A percentile compares a stretch with the other conserved stretches of the same genome.
Conservation (phyloP, 2,329 filamentous ascomycete species). For the Penicillium verrucosum region DNA sequence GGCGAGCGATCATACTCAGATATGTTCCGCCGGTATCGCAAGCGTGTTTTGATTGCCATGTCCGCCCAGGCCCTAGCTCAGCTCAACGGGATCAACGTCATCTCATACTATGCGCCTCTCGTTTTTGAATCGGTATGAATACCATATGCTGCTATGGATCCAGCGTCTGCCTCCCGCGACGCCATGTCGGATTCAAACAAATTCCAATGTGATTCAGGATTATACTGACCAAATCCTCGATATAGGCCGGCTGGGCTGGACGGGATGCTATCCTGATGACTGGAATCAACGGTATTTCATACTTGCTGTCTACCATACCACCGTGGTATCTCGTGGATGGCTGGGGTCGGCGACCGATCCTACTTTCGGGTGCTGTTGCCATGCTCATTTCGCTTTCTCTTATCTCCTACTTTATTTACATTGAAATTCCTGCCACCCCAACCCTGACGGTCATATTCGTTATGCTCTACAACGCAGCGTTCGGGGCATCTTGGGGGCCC, state of each 20-base stretch:
- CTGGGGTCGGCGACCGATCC: slow-evolving; percentile 83
- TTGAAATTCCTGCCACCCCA: slow-evolving; percentile 73
- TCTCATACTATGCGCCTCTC: slow-evolving; percentile 95
- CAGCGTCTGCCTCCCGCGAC: too few relatives aligned
- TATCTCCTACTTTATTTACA: slow-evolving; percentile 93
- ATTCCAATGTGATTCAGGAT: not conserved
- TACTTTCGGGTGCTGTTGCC: slow-evolving; percentile 81
- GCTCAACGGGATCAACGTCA: slow-evolving; percentile 98
- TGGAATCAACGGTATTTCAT: slow-evolving; percentile 89
- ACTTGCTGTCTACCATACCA: slow-evolving; percentile 86
- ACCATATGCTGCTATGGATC: not conserved
- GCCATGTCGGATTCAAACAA: not conserved
- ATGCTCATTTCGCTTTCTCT: slow-evolving; percentile 85
- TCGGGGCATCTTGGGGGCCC: slow-evolving; percentile 95
- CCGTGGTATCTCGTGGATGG: slow-evolving; percentile 96
- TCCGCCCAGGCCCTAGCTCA: slow-evolving; percentile 94
- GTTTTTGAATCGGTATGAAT: slow-evolving; percentile 72
- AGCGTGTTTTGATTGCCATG: slow-evolving; percentile 97
- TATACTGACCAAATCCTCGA: not conserved
- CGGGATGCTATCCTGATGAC: slow-evolving; percentile 94
- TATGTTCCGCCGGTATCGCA: slow-evolving; percentile 92
- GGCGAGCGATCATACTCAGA: slow-evolving; percentile 87
- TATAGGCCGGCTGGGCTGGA: slow-evolving; percentile 78
- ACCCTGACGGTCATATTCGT: slow-evolving; percentile 88
- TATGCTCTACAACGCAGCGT: slow-evolving; percentile 97